These are phyloP conservation scores for Setaria italica DNA, from an alignment of 202 grass and related monocot genomes.

Conservation along the genomic window DNA sequence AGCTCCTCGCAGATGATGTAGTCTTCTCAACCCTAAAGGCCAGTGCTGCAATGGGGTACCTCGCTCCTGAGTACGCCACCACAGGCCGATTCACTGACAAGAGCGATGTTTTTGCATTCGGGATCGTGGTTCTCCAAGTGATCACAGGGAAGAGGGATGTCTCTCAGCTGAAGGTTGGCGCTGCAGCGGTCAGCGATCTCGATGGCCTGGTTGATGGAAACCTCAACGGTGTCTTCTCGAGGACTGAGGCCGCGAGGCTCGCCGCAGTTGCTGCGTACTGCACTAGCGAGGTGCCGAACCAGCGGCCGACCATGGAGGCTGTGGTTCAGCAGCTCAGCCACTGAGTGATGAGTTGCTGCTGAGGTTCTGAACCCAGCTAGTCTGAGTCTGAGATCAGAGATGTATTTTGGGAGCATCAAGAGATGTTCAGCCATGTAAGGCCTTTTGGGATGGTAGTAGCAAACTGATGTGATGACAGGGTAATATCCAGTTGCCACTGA, in stretches of 20 bases:
- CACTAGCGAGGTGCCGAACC: slow-evolving; percentile 59
- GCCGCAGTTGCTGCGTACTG: slow-evolving; percentile 53
- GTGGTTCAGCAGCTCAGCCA: slow-evolving; percentile 66
- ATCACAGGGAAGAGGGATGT: slow-evolving; percentile 68
- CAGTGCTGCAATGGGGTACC: slow-evolving; percentile 92
- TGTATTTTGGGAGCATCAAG: slow-evolving; percentile 26
- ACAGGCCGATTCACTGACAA: slow-evolving; percentile 89
- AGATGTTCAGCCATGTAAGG: neutral
- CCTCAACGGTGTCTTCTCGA: slow-evolving; percentile 58
- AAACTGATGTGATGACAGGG: slow-evolving; percentile 18
- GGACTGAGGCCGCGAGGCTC: slow-evolving; percentile 64
- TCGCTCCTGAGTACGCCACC: slow-evolving; percentile 78
- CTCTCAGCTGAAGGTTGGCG: slow-evolving; percentile 48
- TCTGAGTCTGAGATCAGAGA: neutral
- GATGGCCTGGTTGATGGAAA: slow-evolving; percentile 61
- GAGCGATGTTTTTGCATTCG: slow-evolving; percentile 88
- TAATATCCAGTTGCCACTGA: slow-evolving; percentile 54
- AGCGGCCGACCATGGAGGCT: slow-evolving; percentile 71
- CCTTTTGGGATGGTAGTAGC: slow-evolving; percentile 35
- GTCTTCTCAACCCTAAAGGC: slow-evolving; percentile 90
- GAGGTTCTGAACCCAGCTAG: slow-evolving; percentile 25
- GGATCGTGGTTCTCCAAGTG: slow-evolving; percentile 79
- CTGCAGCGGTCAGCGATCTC: slow-evolving; percentile 29
- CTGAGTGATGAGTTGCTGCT: slow-evolving; percentile 27
- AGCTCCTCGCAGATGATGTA: slow-evolving; percentile 82